Base-by-base conservation (phyloP, 2,329 filamentous ascomycete species). In the Alternaria alternata region DNA sequence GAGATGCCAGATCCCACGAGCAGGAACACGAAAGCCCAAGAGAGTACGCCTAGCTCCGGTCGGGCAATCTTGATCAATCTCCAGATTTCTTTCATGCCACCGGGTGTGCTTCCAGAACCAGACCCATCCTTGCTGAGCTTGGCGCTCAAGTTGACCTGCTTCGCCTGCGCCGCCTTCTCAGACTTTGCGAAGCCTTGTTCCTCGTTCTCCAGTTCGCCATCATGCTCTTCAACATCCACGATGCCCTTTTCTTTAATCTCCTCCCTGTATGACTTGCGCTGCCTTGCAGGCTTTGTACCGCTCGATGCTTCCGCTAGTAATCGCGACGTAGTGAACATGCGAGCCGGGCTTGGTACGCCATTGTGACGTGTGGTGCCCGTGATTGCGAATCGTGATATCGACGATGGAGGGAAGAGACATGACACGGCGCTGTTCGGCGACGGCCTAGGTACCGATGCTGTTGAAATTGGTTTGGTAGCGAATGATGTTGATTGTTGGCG, bases 1-100 rank as follows among this genome's bases (percentile, higher is more conserved):
- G 94, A 96, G 68, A 99, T 93, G 52, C 89, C 87, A 4, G 94
- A 98, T 16, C 94, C 97, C 63, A 97, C 85, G 59, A 99, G 84
- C 51, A 99, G 84, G 75, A 97, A 91, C 56, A 91, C 77, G 76
- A 98, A 94, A 4, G 96, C 96, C 65, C 91, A 71, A n/a, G 84
- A 85, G 16, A 99, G 87, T 79, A 91, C 91, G 74, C 85, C 89
- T 30, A 91, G 81, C 81, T 99, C 95, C 3, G 94, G 94, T 56
- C 87, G 86, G 12, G 95, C 95, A 75, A 99, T 95, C 79, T 90
- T 93, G 77, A 99, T 85, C 71, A 99, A 82, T 52, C 95, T 88
- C 88, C 89, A 91, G 68, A 98, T 88, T 80, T 99, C 95, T 12
- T 82, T 82, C 64, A 70, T 71, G 9, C 91, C 90, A 22, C 91